Base-by-base conservation (phyloP, 179 eudicot species). In the Spergularia azorica region DNA sequence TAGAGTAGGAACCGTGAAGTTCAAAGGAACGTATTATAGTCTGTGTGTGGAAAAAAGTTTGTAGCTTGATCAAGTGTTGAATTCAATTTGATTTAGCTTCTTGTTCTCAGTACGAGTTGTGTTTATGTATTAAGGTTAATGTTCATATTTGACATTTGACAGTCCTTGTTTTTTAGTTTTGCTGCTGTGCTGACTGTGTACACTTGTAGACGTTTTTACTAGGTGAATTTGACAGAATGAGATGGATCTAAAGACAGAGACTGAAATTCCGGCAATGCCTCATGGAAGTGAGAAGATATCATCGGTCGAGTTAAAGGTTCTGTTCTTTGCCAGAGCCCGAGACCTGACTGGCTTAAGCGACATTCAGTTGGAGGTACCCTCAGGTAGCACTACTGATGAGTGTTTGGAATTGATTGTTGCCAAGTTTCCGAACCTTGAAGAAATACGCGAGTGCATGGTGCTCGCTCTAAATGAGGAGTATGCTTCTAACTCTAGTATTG, bases 291-390 rank as follows among this genome's bases (percentile, higher is more conserved):
- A 88, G 51, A 77, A 70, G 60, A 74, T 65, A 16, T 67, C 76
- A 36, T 62, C 72, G 64, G 79, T 93, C 38, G 81, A 85, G 80
- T 74, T 95, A 20, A 93, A 93, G 83, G 92, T 95, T 51, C 60
- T 95, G 75, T 95, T 95, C 89, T 93, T 95, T 75, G 99, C 99
- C 17, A 84, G 97, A 79, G 99, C 99, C 63, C 89, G 97, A 79
- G 97, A 95, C 84, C 72, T 95, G 61, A 89, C 97, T 7, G 99
- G 97, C 51, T 63, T 83, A 80, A 70, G 85, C 20, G 97, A 93
- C 15, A 87, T 87, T 84, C 70, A 81, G 15, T 56, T 95, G 73
- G 89, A 88, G 76, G 91, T 93, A 79, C 79, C 85, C 18, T 74
- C 89, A 16, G 95, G 97, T 71, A 86, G 91, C 82, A 93, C 91